phyloP scores from a whole-genome alignment of 2,329 filamentous ascomycete species.

The Neofusicoccum parvum region DNA sequence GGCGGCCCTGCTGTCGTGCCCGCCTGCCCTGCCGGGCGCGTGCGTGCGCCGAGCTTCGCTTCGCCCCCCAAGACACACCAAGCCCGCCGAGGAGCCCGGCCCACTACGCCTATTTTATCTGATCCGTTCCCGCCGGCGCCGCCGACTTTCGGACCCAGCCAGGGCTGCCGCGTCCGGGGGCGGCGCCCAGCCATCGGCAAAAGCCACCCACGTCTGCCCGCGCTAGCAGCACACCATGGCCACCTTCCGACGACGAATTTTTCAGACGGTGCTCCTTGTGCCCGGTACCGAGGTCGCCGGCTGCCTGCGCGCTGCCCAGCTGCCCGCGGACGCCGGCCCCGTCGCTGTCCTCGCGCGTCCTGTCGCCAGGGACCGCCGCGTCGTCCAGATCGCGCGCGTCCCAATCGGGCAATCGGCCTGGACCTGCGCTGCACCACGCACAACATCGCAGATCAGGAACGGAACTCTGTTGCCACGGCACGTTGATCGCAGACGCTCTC shows the following conservation, averaged over 20 bases:
- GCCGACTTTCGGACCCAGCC: slow-evolving; percentile 4
- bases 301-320: not conserved
- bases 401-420: not conserved
- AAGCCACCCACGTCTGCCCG: slow-evolving; percentile 2
- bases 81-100: not conserved
- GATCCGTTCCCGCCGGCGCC: slow-evolving; percentile 9
- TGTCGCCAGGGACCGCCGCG: not conserved
- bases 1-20: not conserved
- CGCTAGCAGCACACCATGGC: slow-evolving; percentile 3
- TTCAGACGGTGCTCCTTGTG: not conserved
- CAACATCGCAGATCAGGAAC: not conserved
- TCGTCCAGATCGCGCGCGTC: not conserved
- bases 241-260: not conserved
- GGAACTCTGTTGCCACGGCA: not conserved
- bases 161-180: not conserved
- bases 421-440: not conserved
- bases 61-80: slow-evolving; percentile 6
- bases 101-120: slow-evolving; percentile 15
- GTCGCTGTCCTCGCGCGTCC: not conserved
- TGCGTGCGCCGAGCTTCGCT: slow-evolving; percentile 11
- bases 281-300: not conserved
- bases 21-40: not conserved
- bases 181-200: not conserved
- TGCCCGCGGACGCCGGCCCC: not conserved
- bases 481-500: not conserved